Evolutionary conservation across 1,139 yeast species (phyloP), one percentile per base, ranked within the genome.

Genomic region (Entelexis sorbosivorans): DNA sequence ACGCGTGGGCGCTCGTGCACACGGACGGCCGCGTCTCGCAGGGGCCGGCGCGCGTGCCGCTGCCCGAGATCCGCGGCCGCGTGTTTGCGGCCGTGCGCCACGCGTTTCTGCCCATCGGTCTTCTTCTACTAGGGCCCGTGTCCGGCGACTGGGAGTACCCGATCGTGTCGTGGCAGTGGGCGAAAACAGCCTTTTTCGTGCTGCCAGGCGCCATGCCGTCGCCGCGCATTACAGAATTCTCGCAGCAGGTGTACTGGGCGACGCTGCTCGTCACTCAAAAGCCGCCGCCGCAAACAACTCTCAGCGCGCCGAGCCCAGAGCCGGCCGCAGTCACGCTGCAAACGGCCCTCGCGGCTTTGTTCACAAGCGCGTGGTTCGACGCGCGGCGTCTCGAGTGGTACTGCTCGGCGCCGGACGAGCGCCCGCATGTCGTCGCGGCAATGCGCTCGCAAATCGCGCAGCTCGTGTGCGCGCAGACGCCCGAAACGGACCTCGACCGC

Each of bases 121-220:
- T 49, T 1, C 40, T 45, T 2, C 10, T 48, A 1, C 40, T 54
- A 3, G 42, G 35, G 7, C 38, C 52, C 2, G 35, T 35, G 2
- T 17, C 26, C 9, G 9, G 24, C 1, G 49, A 38, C n/a, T 54
- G 57, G 57, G 36, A 44, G n/a, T 54, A 43, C 39, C 57, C 57
- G 3, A 54, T 54, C 16, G 40, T 50, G 24, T 54, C 57, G n/a
- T 44, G 51, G 40, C 47, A 44, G 44, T 34, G 39, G 19, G 40
- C 44, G n/a, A 42, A 33, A 13, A 29, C 51, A 3, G 44, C 45
- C 11, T 14, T 53, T 11, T 49, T 48, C 32, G 44, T 44, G 11
- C 40, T 48, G 11, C 38, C 34, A 8, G 24, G 33, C 5, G 17
- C n/a, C 11, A 17, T 32, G 33, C 20, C 7, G 11, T 19, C 35